These are phyloP conservation scores for Helotiales sp. DNA, from an alignment of 2,329 filamentous ascomycete species.

Conservation along the genomic window DNA sequence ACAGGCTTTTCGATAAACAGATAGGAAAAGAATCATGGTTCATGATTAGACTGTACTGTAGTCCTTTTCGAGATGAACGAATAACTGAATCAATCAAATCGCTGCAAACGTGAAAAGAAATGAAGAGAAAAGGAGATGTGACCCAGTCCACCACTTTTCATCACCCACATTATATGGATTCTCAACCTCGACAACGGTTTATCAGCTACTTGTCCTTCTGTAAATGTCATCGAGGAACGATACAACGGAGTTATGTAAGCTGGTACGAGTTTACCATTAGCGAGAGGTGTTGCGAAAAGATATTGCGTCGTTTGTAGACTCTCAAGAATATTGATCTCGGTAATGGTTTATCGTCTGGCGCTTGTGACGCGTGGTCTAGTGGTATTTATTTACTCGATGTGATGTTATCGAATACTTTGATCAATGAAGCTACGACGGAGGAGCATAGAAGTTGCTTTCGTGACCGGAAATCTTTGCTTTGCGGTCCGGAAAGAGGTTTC, in stretches of 20 bases:
- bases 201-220: slow-evolving; percentile 16
- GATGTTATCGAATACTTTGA: slow-evolving; percentile 40
- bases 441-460: slow-evolving; percentile 9
- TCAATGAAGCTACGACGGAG: slow-evolving; percentile 37
- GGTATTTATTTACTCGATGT: not conserved
- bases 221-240: slow-evolving; percentile 23
- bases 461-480: slow-evolving; percentile 13
- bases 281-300: slow-evolving; percentile 3
- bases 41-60: no score
- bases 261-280: slow-evolving; percentile 16
- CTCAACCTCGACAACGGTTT: slow-evolving; percentile 13
- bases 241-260: slow-evolving; percentile 1
- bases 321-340: not conserved
- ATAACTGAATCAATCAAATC: no score
- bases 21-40: no score
- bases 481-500: not conserved
- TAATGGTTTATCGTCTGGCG: slow-evolving; percentile 3
- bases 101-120: no score
- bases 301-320: not conserved
- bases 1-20: no score
- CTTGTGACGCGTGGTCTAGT: slow-evolving; percentile 19
- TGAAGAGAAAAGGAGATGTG: no score
- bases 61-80: no score
- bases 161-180: no score
- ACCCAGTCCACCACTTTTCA: no score